Evolutionary conservation across 345 rosid genomes (phyloP).

Genomic region (Aquilaria yunnanensis): DNA sequence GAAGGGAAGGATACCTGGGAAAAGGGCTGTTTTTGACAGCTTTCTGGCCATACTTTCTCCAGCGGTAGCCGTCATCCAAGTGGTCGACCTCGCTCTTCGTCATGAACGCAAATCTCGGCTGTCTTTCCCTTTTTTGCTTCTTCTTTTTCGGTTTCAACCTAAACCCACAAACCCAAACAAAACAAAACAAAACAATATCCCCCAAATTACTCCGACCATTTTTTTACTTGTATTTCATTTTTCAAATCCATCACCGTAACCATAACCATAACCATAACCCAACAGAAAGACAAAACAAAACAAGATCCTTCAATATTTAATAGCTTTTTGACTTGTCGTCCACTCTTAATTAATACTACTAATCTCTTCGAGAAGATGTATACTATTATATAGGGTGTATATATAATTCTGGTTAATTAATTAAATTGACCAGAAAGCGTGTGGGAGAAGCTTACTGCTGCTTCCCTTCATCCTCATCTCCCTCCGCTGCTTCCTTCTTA

Average conservation of each 20-base stretch:
- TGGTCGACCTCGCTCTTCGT: constrained; percentile 87
- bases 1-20: constrained; percentile 50
- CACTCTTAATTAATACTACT: too few relatives aligned
- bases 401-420: too few relatives aligned
- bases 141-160: constrained; percentile 83
- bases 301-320: too few relatives aligned
- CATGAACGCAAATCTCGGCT: constrained; percentile 82
- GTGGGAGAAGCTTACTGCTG: constrained; percentile 47
- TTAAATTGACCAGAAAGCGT: neutral
- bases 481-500: constrained; percentile 4
- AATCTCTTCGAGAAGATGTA: too few relatives aligned
- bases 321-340: too few relatives aligned
- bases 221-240: too few relatives aligned
- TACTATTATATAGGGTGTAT: too few relatives aligned
- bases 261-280: too few relatives aligned
- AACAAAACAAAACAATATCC: neutral
- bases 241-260: too few relatives aligned
- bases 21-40: constrained; percentile 88
- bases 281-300: too few relatives aligned
- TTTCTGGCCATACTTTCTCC: constrained; percentile 96
- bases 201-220: too few relatives aligned
- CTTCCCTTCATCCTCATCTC: constrained; percentile 36
- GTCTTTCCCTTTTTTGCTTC: constrained; percentile 63
- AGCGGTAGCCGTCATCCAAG: constrained; percentile 87
- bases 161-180: constrained; percentile 5